Percentiles rank a stretch among this genome's conserved stretches.
These are phyloP conservation scores for Trichoderma asperelloides DNA, from an alignment of 495 filamentous ascomycete species.

Conservation along the genomic window DNA sequence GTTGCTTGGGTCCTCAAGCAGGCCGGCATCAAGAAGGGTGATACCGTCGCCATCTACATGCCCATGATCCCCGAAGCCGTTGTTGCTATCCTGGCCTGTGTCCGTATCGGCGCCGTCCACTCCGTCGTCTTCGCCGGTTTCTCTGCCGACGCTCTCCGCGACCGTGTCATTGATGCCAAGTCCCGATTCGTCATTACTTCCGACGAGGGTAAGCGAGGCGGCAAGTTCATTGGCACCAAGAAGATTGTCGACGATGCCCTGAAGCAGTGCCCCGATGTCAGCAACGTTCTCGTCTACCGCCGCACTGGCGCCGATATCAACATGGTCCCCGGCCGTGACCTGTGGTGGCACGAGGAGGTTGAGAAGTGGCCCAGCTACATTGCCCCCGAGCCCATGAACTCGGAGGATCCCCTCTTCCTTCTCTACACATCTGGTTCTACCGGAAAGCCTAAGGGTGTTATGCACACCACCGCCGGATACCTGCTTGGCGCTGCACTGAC, in stretches of 20 bases:
- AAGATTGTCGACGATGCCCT: constrained; percentile 98
- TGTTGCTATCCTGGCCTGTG: constrained; percentile 82
- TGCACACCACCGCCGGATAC: constrained; percentile 96
- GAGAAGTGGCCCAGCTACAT: constrained; percentile 91
- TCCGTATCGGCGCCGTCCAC: constrained; percentile 91
- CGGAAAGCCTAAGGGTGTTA: constrained; percentile 96
- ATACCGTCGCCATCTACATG: constrained; percentile 94
- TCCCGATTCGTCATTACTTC: constrained; percentile 92
- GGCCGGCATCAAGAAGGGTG: constrained; percentile 95
- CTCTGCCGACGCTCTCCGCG: constrained; percentile 90
- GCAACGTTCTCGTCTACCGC: constrained; percentile 81
- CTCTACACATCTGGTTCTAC: constrained; percentile 98
- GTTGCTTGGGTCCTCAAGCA: constrained; percentile 78
- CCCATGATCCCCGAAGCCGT: constrained; percentile 98
- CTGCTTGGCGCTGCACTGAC: constrained; percentile 86
- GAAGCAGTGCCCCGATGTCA: constrained; percentile 90
- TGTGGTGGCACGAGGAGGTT: constrained; percentile 97
- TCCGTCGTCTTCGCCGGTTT: constrained; percentile 99
- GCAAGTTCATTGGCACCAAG: constrained; percentile 97
- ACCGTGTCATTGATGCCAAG: constrained; percentile 85
- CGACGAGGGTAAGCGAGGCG: constrained; percentile 95
- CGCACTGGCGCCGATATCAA: constrained; percentile 91
- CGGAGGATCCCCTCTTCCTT: constrained; percentile 94
- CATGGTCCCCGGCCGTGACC: constrained; percentile 79
- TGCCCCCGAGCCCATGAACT: constrained; percentile 74